Conservation (phyloP, 805 yeast genomes). For the Sporopachydermia lactativora region DNA sequence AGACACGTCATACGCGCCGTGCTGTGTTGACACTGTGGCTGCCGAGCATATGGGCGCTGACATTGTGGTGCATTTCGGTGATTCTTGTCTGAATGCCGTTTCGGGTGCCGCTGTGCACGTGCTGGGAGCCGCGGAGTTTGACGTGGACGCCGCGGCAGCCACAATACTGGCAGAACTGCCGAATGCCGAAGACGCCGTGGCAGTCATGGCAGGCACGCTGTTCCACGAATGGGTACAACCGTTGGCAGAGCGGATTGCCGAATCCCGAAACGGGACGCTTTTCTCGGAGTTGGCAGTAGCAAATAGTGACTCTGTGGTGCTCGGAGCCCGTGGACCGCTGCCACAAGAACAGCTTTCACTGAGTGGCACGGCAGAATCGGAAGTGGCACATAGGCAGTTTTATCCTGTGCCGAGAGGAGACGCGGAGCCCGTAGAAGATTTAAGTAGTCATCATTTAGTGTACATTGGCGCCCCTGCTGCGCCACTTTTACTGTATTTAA, state of each 20-base stretch:
- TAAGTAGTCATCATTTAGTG: constrained; percentile 42
- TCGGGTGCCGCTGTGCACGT: constrained; percentile 60
- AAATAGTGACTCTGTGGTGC: background rate
- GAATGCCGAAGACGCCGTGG: constrained; percentile 22
- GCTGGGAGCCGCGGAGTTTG: constrained; percentile 53
- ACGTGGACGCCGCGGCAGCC: constrained; percentile 23
- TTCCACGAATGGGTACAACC: constrained; percentile 8
- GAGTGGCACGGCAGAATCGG: background rate
- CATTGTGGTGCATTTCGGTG: constrained; percentile 84
- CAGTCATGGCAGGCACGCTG: constrained; percentile 20
- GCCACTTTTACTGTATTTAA: constrained; percentile 61
- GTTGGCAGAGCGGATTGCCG: constrained; percentile 3
- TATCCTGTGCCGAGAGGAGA: constrained; percentile 13
- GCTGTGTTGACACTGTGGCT: constrained; percentile 95
- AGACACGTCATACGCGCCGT: constrained; percentile 89
- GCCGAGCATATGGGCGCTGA: constrained; percentile 86
- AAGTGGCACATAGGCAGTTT: background rate
- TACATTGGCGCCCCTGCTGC: constrained; percentile 65
- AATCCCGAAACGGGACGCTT: constrained; percentile 3
- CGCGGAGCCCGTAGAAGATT: constrained; percentile 10
- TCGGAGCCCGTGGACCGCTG: background rate
- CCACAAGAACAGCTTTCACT: background rate
- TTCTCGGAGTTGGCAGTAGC: background rate
- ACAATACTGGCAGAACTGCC: constrained; percentile 30
- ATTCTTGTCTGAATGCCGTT: constrained; percentile 79